Percentiles rank a stretch among this genome's conserved stretches.
These are phyloP conservation scores for Neodidymelliopsis sp. DNA, from an alignment of 2,329 filamentous ascomycete genomes.

Conservation along the genomic window DNA sequence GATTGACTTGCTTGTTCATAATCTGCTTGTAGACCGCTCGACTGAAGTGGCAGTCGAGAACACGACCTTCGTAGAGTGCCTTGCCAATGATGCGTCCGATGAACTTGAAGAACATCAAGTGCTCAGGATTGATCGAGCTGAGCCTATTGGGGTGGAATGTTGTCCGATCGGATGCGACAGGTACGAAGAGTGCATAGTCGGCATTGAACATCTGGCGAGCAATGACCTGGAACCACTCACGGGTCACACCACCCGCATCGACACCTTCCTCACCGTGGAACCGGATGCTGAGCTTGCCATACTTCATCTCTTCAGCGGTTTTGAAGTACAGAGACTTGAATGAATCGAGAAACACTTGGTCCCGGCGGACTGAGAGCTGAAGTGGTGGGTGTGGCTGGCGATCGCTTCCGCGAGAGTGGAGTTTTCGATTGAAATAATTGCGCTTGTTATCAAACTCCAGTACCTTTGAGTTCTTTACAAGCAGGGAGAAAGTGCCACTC, in stretches of 20 bases:
- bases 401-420: constrained; percentile 78
- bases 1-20: constrained; percentile 89
- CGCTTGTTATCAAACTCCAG: constrained; percentile 99
- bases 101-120: constrained; percentile 98
- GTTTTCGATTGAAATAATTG: constrained; percentile 95
- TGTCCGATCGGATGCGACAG: constrained; percentile 94
- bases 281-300: constrained; percentile 95
- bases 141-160: constrained; percentile 98
- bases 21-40: constrained; percentile 98
- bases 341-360: constrained; percentile 97
- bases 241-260: constrained; percentile 94
- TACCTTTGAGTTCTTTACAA: constrained; percentile 99
- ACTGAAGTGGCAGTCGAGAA: constrained; percentile 98
- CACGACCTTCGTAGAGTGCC: constrained; percentile 92
- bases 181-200: constrained; percentile 95
- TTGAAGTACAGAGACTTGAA: constrained; percentile 99
- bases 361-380: constrained; percentile 87
- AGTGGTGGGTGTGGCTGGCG: constrained; percentile 74
- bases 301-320: constrained; percentile 95
- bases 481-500: constrained; percentile 94
- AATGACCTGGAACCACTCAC: constrained; percentile 99
- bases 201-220: constrained; percentile 98
- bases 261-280: constrained; percentile 98
- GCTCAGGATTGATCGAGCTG: constrained; percentile 92
- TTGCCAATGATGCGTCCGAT: constrained; percentile 98